phyloP scores from a whole-genome alignment of 106 monocot species.

The Dioscorea dumetorum region DNA sequence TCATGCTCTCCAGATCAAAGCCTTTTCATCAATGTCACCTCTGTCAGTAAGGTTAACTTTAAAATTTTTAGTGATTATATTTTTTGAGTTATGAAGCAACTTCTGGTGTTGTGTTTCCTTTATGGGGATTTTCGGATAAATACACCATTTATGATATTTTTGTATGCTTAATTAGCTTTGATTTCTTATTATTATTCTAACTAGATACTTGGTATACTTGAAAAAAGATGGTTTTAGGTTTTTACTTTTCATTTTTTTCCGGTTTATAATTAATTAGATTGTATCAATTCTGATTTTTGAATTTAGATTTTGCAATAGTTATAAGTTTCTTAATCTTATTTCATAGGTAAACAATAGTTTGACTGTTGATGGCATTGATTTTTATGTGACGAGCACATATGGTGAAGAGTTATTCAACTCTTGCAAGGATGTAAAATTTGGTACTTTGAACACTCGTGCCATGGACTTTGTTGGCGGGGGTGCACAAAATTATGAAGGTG shows the following conservation, averaged over 20 bases:
- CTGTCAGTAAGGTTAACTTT: slow-evolving; percentile 48
- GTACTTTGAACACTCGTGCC: slow-evolving; percentile 83
- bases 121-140: background rate
- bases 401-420: slow-evolving; percentile 75
- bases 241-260: background rate
- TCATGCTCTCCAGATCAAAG: slow-evolving; percentile 97
- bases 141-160: no score
- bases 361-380: slow-evolving; percentile 86
- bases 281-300: background rate
- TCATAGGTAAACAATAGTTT: slow-evolving; percentile 57
- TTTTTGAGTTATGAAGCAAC: background rate
- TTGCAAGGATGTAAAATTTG: slow-evolving; percentile 99
- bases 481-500: slow-evolving; percentile 84
- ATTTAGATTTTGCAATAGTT: background rate
- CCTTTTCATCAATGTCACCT: slow-evolving; percentile 93
- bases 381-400: slow-evolving; percentile 47
- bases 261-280: background rate
- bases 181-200: background rate
- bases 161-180: background rate
- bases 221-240: background rate
- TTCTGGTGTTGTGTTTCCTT: background rate
- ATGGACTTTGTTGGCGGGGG: slow-evolving; percentile 95
- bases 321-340: slow-evolving; percentile 1
- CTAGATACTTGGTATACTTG: background rate
- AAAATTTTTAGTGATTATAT: background rate